phyloP scores from a whole-genome alignment of 2,329 filamentous ascomycete genomes.

The Dothistroma septosporum region DNA sequence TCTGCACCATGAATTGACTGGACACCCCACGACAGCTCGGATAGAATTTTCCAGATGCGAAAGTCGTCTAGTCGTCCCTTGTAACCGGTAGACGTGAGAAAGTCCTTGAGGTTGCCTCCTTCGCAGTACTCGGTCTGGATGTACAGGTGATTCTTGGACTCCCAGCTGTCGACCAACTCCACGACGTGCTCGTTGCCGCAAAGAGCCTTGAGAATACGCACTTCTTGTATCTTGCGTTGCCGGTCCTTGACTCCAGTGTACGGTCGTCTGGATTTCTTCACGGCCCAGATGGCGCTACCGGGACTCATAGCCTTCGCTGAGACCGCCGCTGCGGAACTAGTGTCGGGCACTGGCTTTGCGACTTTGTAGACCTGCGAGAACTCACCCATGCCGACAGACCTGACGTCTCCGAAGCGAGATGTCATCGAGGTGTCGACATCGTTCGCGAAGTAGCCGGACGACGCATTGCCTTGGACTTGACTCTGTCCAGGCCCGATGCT shows the following conservation, averaged over 20 bases:
- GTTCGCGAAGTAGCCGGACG: constrained; percentile 64
- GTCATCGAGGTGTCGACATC: constrained; percentile 72
- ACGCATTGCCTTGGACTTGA: constrained; percentile 34
- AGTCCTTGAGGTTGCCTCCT: constrained; percentile 83
- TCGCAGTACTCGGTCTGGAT: constrained; percentile 98
- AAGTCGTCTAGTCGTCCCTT: constrained; percentile 92
- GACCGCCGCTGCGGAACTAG: constrained; percentile 27
- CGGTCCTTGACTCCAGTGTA: constrained; percentile 75
- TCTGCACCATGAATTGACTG: constrained; percentile 85
- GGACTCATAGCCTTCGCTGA: constrained; percentile 24
- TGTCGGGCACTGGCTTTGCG: constrained; percentile 42
- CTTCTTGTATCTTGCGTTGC: constrained; percentile 79
- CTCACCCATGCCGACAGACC: constrained; percentile 78
- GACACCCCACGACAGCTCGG: constrained; percentile 76
- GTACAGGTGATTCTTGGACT: constrained; percentile 78
- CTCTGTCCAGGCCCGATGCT: constrained; percentile 43
- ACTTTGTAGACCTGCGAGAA: constrained; percentile 92
- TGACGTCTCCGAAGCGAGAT: constrained; percentile 74
- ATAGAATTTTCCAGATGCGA: constrained; percentile 94
- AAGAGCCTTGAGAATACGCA: constrained; percentile 71
- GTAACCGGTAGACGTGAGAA: constrained; percentile 75
- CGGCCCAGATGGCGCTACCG: constrained; percentile 64
- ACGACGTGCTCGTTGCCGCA: constrained; percentile 79
- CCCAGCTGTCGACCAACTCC: constrained; percentile 81
- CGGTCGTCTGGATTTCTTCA: constrained; percentile 85